These are phyloP conservation scores for Phyllosticta citribraziliensis DNA, from an alignment of 2,329 filamentous ascomycete species.

Conservation along the genomic window DNA sequence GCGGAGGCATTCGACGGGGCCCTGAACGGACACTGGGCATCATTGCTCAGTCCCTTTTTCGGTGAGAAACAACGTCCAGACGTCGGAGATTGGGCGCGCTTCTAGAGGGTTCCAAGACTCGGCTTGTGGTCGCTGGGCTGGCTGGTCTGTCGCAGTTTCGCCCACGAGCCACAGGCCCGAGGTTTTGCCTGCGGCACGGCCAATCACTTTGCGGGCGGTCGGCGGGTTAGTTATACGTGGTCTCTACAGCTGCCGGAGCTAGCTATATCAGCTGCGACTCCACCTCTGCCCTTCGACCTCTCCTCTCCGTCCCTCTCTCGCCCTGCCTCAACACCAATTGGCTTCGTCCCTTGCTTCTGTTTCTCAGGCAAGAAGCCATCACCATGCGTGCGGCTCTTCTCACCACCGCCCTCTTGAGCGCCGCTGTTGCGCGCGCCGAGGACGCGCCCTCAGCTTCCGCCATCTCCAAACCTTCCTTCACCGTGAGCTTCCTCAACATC, in stretches of 20 bases:
- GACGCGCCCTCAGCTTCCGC: conserved; percentile 41
- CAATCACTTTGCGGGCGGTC: background rate
- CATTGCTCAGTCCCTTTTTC: no score
- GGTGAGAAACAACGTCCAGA: no score
- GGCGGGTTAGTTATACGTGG: conserved; percentile 8
- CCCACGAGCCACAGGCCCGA: background rate
- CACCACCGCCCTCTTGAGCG: conserved; percentile 57
- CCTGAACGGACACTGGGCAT: no score
- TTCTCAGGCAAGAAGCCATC: conserved; percentile 17
- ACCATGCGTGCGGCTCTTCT: conserved; percentile 78
- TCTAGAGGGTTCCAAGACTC: background rate
- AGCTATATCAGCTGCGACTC: conserved; percentile 10
- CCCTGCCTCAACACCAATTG: conserved; percentile 3
- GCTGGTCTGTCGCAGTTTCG: background rate
- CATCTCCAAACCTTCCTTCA: conserved; percentile 66
- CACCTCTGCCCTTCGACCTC: conserved; percentile 1
- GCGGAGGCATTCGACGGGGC: background rate
- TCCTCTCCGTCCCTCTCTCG: background rate
- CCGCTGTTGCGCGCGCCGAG: conserved; percentile 64
- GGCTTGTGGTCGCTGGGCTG: background rate
- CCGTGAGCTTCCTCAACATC: conserved; percentile 52
- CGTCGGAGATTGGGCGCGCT: background rate
- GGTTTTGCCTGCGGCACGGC: no score
- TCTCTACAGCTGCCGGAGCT: background rate
- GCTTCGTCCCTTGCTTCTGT: conserved; percentile 5